A percentile compares a stretch with the other conserved stretches of the same genome.
phyloP scores from a whole-genome alignment of 2,329 filamentous ascomycete genomes.

The Berkeleyomyces basicola region DNA sequence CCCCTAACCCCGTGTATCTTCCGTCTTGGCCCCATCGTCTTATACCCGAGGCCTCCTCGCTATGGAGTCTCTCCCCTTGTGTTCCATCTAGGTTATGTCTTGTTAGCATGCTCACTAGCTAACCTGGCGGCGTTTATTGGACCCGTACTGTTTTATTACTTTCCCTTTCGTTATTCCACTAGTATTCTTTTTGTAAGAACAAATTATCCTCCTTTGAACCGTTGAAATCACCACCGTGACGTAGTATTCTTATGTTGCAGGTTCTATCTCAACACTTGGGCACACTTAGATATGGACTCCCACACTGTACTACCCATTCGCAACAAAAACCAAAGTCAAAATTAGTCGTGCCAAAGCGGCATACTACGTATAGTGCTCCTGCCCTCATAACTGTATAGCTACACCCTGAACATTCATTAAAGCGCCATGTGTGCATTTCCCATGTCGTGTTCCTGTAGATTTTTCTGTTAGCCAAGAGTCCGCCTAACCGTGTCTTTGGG shows the following conservation, averaged over 20 bases:
- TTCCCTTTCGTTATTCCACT: constrained; percentile 17
- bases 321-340: too few species aligned
- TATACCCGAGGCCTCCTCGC: neutral
- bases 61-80: neutral
- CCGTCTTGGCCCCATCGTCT: neutral
- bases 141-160: constrained; percentile 6
- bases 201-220: neutral
- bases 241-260: neutral
- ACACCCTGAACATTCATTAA: neutral
- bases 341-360: too few species aligned
- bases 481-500: neutral
- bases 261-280: too few species aligned
- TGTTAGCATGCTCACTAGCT: constrained; percentile 1
- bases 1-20: neutral
- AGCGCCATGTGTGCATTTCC: constrained; percentile 38
- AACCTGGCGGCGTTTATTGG: neutral
- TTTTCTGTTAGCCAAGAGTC: neutral
- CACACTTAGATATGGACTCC: too few species aligned
- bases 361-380: too few species aligned
- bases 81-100: neutral
- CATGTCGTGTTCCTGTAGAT: constrained; percentile 44
- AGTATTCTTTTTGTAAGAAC: constrained; percentile 3
- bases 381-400: too few species aligned
- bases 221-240: too few species aligned
- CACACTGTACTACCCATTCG: too few species aligned